Conservation (phyloP, 352 stramenopile species). For the Phytophthora fragariaefolia region DNA sequence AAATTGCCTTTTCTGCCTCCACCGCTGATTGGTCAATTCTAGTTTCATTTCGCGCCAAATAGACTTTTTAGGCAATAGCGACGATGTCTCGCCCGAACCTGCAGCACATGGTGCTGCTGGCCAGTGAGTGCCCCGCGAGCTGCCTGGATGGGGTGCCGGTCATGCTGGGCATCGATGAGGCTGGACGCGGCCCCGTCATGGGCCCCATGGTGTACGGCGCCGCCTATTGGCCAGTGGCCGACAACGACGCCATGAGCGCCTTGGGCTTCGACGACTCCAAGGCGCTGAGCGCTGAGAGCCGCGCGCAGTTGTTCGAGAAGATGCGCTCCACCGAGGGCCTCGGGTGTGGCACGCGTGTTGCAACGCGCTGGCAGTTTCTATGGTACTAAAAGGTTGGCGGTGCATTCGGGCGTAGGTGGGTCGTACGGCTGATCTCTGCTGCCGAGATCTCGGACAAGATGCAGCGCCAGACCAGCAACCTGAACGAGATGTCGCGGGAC, state of each 20-base stretch:
- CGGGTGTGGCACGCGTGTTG: slow-evolving; percentile 46
- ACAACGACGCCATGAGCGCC: slow-evolving; percentile 79
- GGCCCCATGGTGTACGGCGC: slow-evolving; percentile 96
- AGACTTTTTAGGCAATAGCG: not conserved
- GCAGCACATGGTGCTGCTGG: slow-evolving; percentile 62
- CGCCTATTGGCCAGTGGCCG: slow-evolving; percentile 89
- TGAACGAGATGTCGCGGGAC: slow-evolving; percentile 96
- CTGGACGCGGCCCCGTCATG: slow-evolving; percentile 93
- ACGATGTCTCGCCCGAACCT: slow-evolving; percentile 43
- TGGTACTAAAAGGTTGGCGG: not conserved
- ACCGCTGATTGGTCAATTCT: slow-evolving; percentile 12
- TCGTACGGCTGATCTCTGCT: slow-evolving; percentile 91
- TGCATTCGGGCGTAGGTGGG: slow-evolving; percentile 74
- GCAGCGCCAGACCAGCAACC: slow-evolving; percentile 88
- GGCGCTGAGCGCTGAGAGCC: slow-evolving; percentile 85
- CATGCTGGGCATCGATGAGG: slow-evolving; percentile 96
- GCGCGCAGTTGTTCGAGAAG: slow-evolving; percentile 90
- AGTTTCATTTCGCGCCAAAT: not conserved
- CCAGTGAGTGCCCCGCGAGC: slow-evolving; percentile 60
- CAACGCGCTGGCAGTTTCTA: slow-evolving; percentile 4
- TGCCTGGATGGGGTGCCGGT: slow-evolving; percentile 77
- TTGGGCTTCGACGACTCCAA: slow-evolving; percentile 97
- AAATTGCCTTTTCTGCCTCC: not conserved
- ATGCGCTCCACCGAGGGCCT: slow-evolving; percentile 76
- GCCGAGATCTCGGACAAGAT: slow-evolving; percentile 96